Conservation (phyloP, 2,329 filamentous ascomycete genomes). For the Hawksworthiomyces lignivorus region DNA sequence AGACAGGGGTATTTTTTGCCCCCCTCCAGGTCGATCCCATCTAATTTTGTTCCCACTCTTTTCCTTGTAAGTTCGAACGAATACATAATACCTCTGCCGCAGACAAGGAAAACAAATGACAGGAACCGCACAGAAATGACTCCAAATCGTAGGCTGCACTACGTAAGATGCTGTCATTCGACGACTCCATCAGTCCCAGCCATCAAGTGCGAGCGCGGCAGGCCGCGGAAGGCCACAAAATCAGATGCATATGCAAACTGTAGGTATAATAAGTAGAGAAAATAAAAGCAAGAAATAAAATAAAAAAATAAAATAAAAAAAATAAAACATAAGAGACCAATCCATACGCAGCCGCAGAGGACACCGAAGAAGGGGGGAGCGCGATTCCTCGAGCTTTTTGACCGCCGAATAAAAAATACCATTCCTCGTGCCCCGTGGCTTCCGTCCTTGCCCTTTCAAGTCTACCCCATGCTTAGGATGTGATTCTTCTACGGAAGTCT, state of each 20-base stretch:
- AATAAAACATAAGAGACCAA: background rate
- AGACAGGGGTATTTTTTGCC: conserved; percentile 1
- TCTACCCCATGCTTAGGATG: too few species aligned
- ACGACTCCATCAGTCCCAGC: background rate
- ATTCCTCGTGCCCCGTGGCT: too few species aligned
- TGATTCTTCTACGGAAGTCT: too few species aligned
- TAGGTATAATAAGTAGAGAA: too few species aligned
- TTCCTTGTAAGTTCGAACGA: background rate
- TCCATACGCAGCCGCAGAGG: too few species aligned
- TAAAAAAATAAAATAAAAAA: background rate
- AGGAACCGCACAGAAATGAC: too few species aligned
- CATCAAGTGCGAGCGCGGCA: background rate
- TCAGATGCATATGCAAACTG: too few species aligned
- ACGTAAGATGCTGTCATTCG: too few species aligned
- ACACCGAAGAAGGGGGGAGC: conserved; percentile 6
- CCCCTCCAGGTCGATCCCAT: conserved; percentile 10
- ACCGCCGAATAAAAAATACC: background rate
- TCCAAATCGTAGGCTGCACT: too few species aligned
- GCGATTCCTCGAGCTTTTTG: too few species aligned
- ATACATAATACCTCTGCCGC: too few species aligned
- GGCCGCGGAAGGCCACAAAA: conserved; percentile 10
- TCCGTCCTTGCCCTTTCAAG: background rate
- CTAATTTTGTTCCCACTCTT: conserved; percentile 6
- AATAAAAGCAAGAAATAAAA: background rate
- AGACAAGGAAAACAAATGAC: too few species aligned